A percentile compares a stretch with the other conserved stretches of the same genome.
Conservation (phyloP, 2,329 filamentous ascomycete species). For the Podosphaera leucotricha region DNA sequence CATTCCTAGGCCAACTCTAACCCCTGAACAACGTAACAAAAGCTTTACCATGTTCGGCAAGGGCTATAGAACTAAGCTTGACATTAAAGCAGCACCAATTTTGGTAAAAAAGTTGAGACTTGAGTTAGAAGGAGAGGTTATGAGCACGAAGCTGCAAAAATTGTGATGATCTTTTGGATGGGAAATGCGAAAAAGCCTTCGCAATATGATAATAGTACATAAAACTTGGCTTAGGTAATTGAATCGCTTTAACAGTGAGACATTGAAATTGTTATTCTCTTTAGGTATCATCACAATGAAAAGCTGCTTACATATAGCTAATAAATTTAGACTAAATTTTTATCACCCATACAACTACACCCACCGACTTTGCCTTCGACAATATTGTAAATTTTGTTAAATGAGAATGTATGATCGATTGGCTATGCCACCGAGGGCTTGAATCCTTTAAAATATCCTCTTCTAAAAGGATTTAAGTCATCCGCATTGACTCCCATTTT, state of each 20-base stretch:
- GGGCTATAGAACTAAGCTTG: slow-evolving; percentile 47
- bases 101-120: slow-evolving; percentile 32
- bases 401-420: too few species aligned
- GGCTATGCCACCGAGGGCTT: slow-evolving; percentile 7
- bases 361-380: too few species aligned
- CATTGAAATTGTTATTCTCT: too few species aligned
- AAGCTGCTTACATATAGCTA: too few species aligned
- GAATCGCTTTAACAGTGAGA: too few species aligned
- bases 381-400: too few species aligned
- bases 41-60: slow-evolving; percentile 62
- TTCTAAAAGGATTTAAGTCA: slow-evolving; percentile 44
- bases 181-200: neutral
- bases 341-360: too few species aligned
- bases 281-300: too few species aligned
- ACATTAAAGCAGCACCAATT: slow-evolving; percentile 45
- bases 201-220: too few species aligned
- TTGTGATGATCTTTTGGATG: neutral
- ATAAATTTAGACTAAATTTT: too few species aligned
- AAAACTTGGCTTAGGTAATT: too few species aligned
- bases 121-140: slow-evolving; percentile 23
- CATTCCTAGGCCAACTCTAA: slow-evolving; percentile 53
- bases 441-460: slow-evolving; percentile 23
- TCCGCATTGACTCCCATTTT: slow-evolving; percentile 29
- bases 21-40: slow-evolving; percentile 27
- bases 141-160: slow-evolving; percentile 13